Percentiles rank a stretch among this genome's conserved stretches.
Conservation (phyloP, 2,329 filamentous ascomycete species). For the Ophiostoma fasciatum region DNA sequence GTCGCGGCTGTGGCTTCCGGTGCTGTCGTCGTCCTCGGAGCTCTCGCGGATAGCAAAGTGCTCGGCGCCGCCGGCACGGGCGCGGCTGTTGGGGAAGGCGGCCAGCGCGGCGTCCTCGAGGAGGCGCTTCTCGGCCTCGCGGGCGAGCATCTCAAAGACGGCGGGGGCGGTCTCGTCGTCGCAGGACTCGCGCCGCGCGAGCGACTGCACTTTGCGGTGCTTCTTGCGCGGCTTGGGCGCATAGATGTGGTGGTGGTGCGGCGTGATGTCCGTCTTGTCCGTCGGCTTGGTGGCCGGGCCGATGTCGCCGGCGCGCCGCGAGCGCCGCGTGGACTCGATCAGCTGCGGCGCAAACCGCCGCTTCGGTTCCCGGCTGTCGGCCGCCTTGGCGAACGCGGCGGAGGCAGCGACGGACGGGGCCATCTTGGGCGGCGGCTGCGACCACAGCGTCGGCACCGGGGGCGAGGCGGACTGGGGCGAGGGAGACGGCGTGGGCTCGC, state of each 20-base stretch:
- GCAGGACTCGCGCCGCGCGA: slow-evolving; percentile 50
- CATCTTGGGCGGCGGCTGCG: neutral
- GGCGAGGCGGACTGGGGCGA: slow-evolving; percentile 29
- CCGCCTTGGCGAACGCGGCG: slow-evolving; percentile 3
- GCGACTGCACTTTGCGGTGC: slow-evolving; percentile 21
- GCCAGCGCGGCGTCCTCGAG: slow-evolving; percentile 56
- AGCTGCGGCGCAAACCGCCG: slow-evolving; percentile 61
- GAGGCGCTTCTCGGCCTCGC: slow-evolving; percentile 65
- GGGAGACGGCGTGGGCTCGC: slow-evolving; percentile 41
- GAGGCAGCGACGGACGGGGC: slow-evolving; percentile 1
- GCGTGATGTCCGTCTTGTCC: slow-evolving; percentile 59
- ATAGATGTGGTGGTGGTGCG: slow-evolving; percentile 47
- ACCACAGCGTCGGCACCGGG: slow-evolving; percentile 4
- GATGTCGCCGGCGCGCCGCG: slow-evolving; percentile 50
- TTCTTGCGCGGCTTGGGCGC: slow-evolving; percentile 29
- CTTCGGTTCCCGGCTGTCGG: slow-evolving; percentile 11
- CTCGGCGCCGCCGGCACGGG: slow-evolving; percentile 53
- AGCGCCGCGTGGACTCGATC: slow-evolving; percentile 63
- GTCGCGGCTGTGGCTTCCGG: slow-evolving; percentile 11
- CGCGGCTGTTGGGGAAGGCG: slow-evolving; percentile 59
- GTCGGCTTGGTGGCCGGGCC: slow-evolving; percentile 46
- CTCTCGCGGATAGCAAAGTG: slow-evolving; percentile 56
- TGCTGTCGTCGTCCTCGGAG: slow-evolving; percentile 37
- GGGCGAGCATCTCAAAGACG: slow-evolving; percentile 63
- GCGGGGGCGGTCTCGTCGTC: slow-evolving; percentile 66